Conservation (phyloP, 768 basidiomycete species). For the Podaxis carcinomalis region DNA sequence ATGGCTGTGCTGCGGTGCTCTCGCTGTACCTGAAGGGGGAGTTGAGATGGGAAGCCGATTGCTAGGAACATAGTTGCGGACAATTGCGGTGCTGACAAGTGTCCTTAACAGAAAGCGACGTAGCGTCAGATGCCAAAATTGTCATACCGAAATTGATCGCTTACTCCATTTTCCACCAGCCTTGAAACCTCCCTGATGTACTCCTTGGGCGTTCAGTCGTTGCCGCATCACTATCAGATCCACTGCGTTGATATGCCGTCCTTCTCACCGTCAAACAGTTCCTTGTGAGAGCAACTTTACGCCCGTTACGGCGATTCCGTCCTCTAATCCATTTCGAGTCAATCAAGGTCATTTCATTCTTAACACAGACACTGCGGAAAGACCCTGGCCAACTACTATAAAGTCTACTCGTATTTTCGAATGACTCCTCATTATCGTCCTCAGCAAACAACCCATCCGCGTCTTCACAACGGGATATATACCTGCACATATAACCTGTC, state of each 20-base stretch:
- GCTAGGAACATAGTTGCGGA: slow-evolving; percentile 24
- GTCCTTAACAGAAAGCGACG: slow-evolving; percentile 9
- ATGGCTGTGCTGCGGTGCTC: slow-evolving; percentile 20
- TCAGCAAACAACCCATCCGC: slow-evolving; percentile 10
- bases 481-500: neutral
- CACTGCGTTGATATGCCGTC: slow-evolving; percentile 21
- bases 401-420: slow-evolving; percentile 17
- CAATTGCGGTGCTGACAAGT: slow-evolving; percentile 12
- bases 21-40: slow-evolving; percentile 10
- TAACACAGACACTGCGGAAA: slow-evolving; percentile 28
- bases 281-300: slow-evolving; percentile 20
- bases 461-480: slow-evolving; percentile 1
- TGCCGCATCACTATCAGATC: slow-evolving; percentile 36
- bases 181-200: slow-evolving; percentile 31
- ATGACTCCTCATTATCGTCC: slow-evolving; percentile 31
- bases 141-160: slow-evolving; percentile 17
- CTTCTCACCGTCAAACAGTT: slow-evolving; percentile 25
- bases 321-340: slow-evolving; percentile 36
- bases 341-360: slow-evolving; percentile 31
- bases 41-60: slow-evolving; percentile 30
- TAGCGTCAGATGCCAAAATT: slow-evolving; percentile 19
- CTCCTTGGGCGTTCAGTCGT: slow-evolving; percentile 30
- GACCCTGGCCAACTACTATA: slow-evolving; percentile 27
- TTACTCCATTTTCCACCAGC: slow-evolving; percentile 26
- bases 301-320: slow-evolving; percentile 23